phyloP scores from a whole-genome alignment of 1,284 basidiomycete species.

The Puccinia horiana region DNA sequence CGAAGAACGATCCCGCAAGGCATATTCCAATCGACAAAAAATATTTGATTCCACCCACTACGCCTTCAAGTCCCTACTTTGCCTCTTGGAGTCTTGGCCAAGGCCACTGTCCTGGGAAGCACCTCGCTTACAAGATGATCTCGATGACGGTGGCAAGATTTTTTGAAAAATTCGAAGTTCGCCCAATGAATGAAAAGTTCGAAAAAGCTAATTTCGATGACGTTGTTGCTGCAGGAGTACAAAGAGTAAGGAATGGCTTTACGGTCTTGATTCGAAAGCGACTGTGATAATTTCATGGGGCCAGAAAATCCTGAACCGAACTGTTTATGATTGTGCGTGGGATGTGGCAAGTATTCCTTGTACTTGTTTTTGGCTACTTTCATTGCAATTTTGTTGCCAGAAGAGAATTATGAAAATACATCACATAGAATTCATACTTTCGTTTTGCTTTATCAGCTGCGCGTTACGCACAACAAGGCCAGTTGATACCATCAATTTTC shows the following conservation, averaged over 20 bases:
- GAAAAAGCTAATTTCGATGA: conserved; percentile 35
- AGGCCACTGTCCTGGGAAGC: conserved; percentile 45
- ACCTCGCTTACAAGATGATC: conserved; percentile 47
- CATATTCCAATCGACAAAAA: conserved; percentile 25
- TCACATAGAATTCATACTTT: too few species aligned
- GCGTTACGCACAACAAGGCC: too few species aligned
- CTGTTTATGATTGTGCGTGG: too few species aligned
- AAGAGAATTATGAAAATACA: too few species aligned
- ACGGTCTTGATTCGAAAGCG: conserved; percentile 30
- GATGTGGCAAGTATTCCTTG: too few species aligned
- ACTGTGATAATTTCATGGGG: neutral
- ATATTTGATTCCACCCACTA: conserved; percentile 13
- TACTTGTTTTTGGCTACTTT: too few species aligned
- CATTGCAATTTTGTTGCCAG: too few species aligned
- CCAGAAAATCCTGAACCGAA: too few species aligned
- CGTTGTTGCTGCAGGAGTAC: conserved; percentile 39
- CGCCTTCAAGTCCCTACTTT: conserved; percentile 33
- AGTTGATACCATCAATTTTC: too few species aligned
- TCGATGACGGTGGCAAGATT: conserved; percentile 37
- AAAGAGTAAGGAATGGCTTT: conserved; percentile 31
- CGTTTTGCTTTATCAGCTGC: too few species aligned
- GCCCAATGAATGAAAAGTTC: neutral
- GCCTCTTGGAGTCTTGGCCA: conserved; percentile 44
- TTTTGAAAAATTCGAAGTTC: conserved; percentile 41
- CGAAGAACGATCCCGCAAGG: conserved; percentile 1